Evolutionary conservation across 345 rosid species (phyloP).

Genomic region (Jatropha curcas): DNA sequence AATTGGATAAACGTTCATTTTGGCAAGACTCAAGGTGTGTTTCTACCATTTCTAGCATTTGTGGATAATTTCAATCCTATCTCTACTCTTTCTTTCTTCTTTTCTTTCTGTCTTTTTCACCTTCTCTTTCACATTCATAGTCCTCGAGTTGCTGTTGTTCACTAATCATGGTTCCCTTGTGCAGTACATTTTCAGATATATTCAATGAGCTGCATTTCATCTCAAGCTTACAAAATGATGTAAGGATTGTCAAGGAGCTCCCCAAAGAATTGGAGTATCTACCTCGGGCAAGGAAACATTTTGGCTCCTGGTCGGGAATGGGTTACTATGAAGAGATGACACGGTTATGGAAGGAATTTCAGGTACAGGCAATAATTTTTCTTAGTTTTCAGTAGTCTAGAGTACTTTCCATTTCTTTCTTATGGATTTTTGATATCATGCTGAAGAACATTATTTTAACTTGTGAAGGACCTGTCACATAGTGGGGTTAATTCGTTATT

Average conservation of each 20-base stretch:
- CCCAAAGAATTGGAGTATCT: slow-evolving; percentile 67
- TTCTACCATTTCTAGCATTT: slow-evolving; percentile 6
- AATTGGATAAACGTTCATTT: slow-evolving; percentile 80
- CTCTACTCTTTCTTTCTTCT: neutral
- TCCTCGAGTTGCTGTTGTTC: slow-evolving; percentile 10
- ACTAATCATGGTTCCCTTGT: slow-evolving; percentile 20
- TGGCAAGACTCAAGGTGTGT: slow-evolving; percentile 89
- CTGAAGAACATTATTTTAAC: too few relatives aligned
- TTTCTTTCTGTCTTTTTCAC: too few relatives aligned
- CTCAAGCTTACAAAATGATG: slow-evolving; percentile 55
- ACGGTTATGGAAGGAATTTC: slow-evolving; percentile 63
- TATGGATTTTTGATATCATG: neutral
- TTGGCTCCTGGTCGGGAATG: slow-evolving; percentile 74
- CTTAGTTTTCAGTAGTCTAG: neutral
- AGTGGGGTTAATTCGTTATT: too few relatives aligned
- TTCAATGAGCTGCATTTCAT: slow-evolving; percentile 80
- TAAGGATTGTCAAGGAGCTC: slow-evolving; percentile 66
- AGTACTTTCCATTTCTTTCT: neutral
- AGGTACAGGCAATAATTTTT: slow-evolving; percentile 34
- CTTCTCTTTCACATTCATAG: neutral
- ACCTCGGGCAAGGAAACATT: slow-evolving; percentile 90
- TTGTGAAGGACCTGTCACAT: too few relatives aligned
- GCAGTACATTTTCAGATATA: slow-evolving; percentile 78
- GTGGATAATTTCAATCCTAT: neutral
- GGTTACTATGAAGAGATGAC: slow-evolving; percentile 87